Conservation (phyloP, 805 yeast genomes). For the Saccharomycopsis oosterbeekiorum region DNA sequence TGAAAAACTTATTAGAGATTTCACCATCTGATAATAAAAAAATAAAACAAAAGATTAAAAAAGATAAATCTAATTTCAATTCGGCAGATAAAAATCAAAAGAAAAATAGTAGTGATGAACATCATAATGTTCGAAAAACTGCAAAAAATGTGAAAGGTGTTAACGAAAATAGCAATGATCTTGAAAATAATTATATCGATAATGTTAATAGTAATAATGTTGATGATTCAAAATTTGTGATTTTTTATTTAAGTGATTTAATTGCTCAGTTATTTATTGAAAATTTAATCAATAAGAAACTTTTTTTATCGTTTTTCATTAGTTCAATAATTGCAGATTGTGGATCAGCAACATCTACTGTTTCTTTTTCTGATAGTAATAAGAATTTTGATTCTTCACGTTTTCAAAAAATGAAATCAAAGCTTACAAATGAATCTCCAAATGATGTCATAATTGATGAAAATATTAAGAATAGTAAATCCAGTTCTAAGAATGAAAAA, state of each 20-base stretch:
- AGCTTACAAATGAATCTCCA: neutral
- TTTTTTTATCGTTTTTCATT: slow-evolving; percentile 56
- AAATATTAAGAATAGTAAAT: neutral
- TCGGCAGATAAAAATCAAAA: neutral
- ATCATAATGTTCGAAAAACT: neutral
- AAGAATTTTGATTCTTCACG: neutral
- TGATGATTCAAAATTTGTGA: slow-evolving; percentile 35
- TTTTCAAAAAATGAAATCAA: neutral
- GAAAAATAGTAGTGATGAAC: neutral
- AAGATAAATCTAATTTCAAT: neutral
- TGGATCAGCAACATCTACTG: neutral
- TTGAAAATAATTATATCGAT: neutral
- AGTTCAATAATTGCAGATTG: slow-evolving; percentile 34
- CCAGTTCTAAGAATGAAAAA: neutral
- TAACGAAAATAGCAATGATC: neutral
- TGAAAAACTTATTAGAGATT: slow-evolving; percentile 22
- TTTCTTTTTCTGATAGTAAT: neutral
- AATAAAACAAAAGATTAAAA: neutral
- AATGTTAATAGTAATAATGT: neutral
- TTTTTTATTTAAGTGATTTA: slow-evolving; percentile 52
- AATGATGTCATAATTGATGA: neutral
- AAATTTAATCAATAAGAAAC: slow-evolving; percentile 49
- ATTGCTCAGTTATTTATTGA: slow-evolving; percentile 60
- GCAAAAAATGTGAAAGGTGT: neutral
- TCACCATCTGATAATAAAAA: neutral